Percentiles rank a stretch among this genome's conserved stretches.
phyloP scores from a whole-genome alignment of 495 filamentous ascomycete genomes.

The Aspergillus sclerotioniger region DNA sequence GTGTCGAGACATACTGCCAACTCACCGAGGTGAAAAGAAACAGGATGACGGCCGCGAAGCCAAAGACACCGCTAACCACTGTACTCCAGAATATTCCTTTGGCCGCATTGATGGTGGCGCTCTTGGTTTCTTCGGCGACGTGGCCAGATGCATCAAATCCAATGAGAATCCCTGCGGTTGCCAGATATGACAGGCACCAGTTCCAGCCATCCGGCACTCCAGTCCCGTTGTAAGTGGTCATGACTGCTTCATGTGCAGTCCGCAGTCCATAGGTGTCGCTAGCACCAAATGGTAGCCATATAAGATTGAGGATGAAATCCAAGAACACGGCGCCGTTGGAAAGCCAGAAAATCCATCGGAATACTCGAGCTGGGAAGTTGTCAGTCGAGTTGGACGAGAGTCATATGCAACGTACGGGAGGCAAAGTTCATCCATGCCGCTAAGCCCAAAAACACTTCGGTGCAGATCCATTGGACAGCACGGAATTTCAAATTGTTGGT shows the following conservation, averaged over 20 bases:
- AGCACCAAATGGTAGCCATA: conserved; percentile 56
- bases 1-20: neutral
- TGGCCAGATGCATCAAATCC: conserved; percentile 58
- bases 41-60: conserved; percentile 50
- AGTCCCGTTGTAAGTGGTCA: conserved; percentile 57
- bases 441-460: conserved; percentile 46
- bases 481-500: conserved; percentile 49
- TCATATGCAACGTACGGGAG: conserved; percentile 32
- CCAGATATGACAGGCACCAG: conserved; percentile 58
- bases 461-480: conserved; percentile 54
- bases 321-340: conserved; percentile 49
- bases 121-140: conserved; percentile 57
- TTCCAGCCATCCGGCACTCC: conserved; percentile 56
- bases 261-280: conserved; percentile 55
- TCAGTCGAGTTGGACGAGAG: conserved; percentile 8
- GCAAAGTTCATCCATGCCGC: conserved; percentile 45
- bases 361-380: conserved; percentile 33
- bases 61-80: conserved; percentile 48
- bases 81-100: conserved; percentile 57
- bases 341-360: conserved; percentile 47
- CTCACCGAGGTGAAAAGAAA: conserved; percentile 55
- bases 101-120: conserved; percentile 52
- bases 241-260: conserved; percentile 52
- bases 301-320: conserved; percentile 55
- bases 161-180: conserved; percentile 58